Conservation (phyloP, 495 filamentous ascomycete species). For the Penicillium tannophilum region DNA sequence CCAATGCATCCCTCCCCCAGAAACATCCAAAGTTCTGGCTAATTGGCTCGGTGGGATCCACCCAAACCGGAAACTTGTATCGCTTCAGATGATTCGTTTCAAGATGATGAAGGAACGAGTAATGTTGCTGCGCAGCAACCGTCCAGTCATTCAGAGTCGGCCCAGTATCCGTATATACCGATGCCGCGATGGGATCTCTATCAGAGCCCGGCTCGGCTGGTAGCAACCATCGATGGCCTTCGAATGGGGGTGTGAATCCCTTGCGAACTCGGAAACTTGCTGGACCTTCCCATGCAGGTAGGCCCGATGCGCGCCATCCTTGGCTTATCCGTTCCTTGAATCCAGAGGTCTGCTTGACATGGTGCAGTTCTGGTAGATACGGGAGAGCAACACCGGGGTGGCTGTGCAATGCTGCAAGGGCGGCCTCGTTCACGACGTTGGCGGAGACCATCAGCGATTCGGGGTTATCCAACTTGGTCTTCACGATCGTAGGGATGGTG, state of each 20-base stretch:
- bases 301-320: slow-evolving; percentile 34
- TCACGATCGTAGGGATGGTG: slow-evolving; percentile 54
- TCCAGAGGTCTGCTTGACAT: slow-evolving; percentile 19
- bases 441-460: slow-evolving; percentile 52
- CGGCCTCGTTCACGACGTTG: slow-evolving; percentile 52
- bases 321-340: slow-evolving; percentile 18
- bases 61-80: slow-evolving; percentile 57
- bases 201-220: slow-evolving; percentile 23
- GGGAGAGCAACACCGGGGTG: slow-evolving; percentile 39
- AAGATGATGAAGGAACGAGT: slow-evolving; percentile 55
- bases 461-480: slow-evolving; percentile 52
- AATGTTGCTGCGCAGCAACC: slow-evolving; percentile 56
- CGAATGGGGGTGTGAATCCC: slow-evolving; percentile 29
- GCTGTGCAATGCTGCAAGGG: slow-evolving; percentile 37
- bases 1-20: slow-evolving; percentile 42
- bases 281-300: slow-evolving; percentile 36
- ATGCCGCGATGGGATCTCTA: slow-evolving; percentile 34
- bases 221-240: slow-evolving; percentile 38
- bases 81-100: slow-evolving; percentile 43
- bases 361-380: slow-evolving; percentile 38
- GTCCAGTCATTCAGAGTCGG: slow-evolving; percentile 48
- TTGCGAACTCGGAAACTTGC: slow-evolving; percentile 25
- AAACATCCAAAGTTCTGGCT: slow-evolving; percentile 53
- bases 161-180: slow-evolving; percentile 34
- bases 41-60: slow-evolving; percentile 44